Percentiles rank a stretch among this genome's conserved stretches.
Evolutionary conservation across 106 monocot species (phyloP).

Genomic region (Gastrodia elata): DNA sequence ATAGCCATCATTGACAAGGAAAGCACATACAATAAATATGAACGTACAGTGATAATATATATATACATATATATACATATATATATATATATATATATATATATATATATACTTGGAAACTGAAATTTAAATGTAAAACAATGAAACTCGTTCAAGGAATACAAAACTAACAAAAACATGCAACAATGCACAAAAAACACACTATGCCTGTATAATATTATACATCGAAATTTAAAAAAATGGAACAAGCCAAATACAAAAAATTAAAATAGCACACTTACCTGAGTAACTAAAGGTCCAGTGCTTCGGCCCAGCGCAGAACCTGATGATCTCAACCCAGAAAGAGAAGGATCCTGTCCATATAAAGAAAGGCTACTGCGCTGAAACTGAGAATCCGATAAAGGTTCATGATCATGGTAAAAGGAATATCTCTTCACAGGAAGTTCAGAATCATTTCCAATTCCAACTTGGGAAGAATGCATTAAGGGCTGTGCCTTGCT

Average conservation of each 20-base stretch:
- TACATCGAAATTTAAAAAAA: background rate
- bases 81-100: no score
- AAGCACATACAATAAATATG: no score
- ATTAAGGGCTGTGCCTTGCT: conserved; percentile 35
- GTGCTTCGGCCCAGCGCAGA: conserved; percentile 37
- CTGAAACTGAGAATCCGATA: conserved; percentile 1
- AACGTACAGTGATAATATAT: no score
- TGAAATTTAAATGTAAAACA: no score
- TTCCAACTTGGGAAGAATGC: conserved; percentile 19
- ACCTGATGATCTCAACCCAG: conserved; percentile 48
- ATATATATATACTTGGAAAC: no score
- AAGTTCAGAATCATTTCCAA: conserved; percentile 43
- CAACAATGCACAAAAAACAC: background rate
- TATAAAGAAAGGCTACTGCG: conserved; percentile 54
- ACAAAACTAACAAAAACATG: background rate
- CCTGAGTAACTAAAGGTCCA: conserved; percentile 80
- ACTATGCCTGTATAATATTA: background rate
- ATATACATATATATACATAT: no score
- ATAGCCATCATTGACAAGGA: no score
- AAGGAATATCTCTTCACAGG: conserved; percentile 46
- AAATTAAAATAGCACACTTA: conserved; percentile 7
- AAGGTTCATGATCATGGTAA: conserved; percentile 41
- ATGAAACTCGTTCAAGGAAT: background rate
- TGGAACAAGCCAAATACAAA: background rate
- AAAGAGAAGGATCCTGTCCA: conserved; percentile 69